Evolutionary conservation across 257 asterid species (phyloP), one percentile per base, ranked within the genome.

Genomic region (Solanum dulcamara): DNA sequence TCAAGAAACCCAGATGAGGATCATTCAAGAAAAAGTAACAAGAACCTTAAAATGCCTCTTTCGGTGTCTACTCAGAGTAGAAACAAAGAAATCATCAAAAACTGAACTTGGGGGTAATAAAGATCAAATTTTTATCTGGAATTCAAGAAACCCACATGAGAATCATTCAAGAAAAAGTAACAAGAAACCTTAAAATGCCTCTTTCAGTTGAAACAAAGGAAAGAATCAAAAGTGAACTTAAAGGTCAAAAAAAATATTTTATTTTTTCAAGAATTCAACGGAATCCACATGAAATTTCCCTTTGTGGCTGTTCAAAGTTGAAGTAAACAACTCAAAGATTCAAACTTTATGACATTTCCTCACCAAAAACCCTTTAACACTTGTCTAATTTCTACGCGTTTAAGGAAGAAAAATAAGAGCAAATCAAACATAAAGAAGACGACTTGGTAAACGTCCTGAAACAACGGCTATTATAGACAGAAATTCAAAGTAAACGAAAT

Each of bases 351-450:
- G 51, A 35, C 44, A 35, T 81, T 85, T 48, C 88, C 84, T 24
- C 77, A 90, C 91, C 89, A 89, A 84, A 93, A 91, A 88, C 89
- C 92, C 91, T 89, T 88, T 94, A 93, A 95, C 88, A 83, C 15
- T 53, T 85, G 64, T 46, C 28, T 48, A 46, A 40, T 77, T 68
- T 85, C 85, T 57, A 83, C 74, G 59, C 67, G 67, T 50, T 59
- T 68, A 68, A 53, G 37, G 84, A 71, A 81, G 75, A 88, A 82
- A 66, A 53, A 70, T 28, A 75, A 87, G 83, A 77, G 71, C 80
- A 92, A 92, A 91, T 89, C 90, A 87, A 92, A 84, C 89, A 72
- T 89, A 87, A 83, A 66, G 75, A 81, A 85, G 83, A 86, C 48
- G 91, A 88, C 92, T 83, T 38, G 85, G 90, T 86, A 87, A 89